Conservation (phyloP, 345 rosid genomes). For the Heritiera littoralis region DNA sequence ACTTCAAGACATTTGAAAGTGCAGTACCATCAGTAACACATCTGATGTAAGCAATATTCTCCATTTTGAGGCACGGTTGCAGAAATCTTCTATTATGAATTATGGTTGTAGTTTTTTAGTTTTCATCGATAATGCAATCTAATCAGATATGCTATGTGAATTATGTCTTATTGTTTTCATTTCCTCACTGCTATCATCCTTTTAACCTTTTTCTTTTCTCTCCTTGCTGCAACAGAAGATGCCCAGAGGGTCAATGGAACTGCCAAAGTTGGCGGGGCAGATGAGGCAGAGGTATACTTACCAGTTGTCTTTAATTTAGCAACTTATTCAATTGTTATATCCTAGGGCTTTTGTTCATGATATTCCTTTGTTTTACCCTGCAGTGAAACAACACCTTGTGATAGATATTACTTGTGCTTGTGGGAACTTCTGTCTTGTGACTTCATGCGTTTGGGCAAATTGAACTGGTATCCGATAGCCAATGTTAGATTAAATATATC, state of each 20-base stretch:
- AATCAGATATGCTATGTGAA: not conserved
- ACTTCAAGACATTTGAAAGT: not conserved
- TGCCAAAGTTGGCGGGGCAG: conserved; percentile 29
- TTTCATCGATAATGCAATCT: not conserved
- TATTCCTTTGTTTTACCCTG: not conserved
- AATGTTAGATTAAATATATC: not conserved
- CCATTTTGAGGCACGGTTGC: not conserved
- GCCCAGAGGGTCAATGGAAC: conserved; percentile 31
- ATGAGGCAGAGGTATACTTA: conserved; percentile 31
- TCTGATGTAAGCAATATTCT: not conserved
- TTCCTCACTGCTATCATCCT: not conserved
- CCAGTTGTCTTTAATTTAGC: not conserved
- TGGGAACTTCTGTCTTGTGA: not conserved
- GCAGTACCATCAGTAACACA: not conserved
- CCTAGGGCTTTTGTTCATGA: not conserved
- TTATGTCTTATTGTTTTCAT: not conserved
- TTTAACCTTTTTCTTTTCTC: not conserved
- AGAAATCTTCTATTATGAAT: not conserved
- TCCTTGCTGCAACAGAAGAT: conserved; percentile 30
- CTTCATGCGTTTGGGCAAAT: not conserved
- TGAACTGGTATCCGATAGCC: not conserved
- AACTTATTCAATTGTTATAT: not conserved
- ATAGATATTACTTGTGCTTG: not conserved
- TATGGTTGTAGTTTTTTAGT: not conserved
- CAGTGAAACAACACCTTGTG: not conserved